Percentiles rank a stretch among this genome's conserved stretches.
Conservation (phyloP, 805 yeast species). For the Clavispora asparagi region DNA sequence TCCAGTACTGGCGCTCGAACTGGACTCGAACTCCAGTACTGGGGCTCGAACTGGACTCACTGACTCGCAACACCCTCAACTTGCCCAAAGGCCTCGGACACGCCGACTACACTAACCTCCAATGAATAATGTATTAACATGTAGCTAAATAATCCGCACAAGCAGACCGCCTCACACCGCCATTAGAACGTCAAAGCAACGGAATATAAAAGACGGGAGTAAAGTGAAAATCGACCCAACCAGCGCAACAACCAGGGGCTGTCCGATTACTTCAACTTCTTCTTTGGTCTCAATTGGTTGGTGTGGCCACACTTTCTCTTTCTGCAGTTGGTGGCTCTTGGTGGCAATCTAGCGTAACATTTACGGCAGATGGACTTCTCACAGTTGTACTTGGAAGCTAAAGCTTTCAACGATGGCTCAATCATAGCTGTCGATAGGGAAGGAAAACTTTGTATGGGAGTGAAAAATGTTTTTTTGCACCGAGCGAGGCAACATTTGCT, state of each 20-base stretch:
- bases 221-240: background rate
- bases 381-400: conserved; percentile 99
- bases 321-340: conserved; percentile 99
- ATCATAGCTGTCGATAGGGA: conserved; percentile 48
- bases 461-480: conserved; percentile 13
- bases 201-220: background rate
- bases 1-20: too few species aligned
- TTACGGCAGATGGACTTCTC: conserved; percentile 98
- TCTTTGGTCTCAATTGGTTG: conserved; percentile 99
- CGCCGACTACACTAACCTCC: background rate
- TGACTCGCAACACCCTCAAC: too few species aligned
- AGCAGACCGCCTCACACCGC: background rate
- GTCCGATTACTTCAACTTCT: conserved; percentile 85
- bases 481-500: conserved; percentile 3
- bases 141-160: conserved; percentile 11
- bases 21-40: too few species aligned
- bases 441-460: conserved; percentile 7
- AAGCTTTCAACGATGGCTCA: conserved; percentile 98
- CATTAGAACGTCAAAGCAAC: background rate
- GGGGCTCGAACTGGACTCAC: too few species aligned
- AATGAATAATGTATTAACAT: conserved; percentile 12
- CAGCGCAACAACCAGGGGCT: background rate
- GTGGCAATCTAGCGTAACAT: conserved; percentile 99
- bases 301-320: conserved; percentile 99
- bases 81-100: too few species aligned